Evolutionary conservation across 2,329 filamentous ascomycete genomes (phyloP).

Genomic region (Trichoderma harzianum): DNA sequence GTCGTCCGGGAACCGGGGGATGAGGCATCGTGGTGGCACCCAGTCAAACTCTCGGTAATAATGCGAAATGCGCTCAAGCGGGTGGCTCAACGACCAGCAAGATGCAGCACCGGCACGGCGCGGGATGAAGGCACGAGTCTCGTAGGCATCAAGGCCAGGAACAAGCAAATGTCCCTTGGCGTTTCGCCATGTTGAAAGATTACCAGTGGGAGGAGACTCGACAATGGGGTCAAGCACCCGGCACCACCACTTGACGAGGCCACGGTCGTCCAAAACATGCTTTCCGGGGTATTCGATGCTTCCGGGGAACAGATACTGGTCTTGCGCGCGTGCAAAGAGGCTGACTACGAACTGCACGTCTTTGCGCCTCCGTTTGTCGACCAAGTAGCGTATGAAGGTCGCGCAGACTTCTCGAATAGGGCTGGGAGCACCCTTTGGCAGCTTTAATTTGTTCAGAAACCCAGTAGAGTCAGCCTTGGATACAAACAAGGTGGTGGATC

Average conservation of each 20-base stretch:
- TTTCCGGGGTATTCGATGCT: slow-evolving; percentile 82
- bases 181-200: slow-evolving; percentile 37
- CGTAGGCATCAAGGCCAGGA: slow-evolving; percentile 78
- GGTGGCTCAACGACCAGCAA: slow-evolving; percentile 67
- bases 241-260: slow-evolving; percentile 95
- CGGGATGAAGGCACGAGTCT: slow-evolving; percentile 77
- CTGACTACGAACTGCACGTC: slow-evolving; percentile 73
- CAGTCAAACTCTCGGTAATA: slow-evolving; percentile 55
- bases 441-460: slow-evolving; percentile 65
- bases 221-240: slow-evolving; percentile 77
- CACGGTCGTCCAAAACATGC: slow-evolving; percentile 87
- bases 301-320: slow-evolving; percentile 91
- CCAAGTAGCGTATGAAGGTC: slow-evolving; percentile 72
- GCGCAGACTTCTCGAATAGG: slow-evolving; percentile 72
- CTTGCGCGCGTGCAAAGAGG: slow-evolving; percentile 86
- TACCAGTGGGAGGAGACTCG: slow-evolving; percentile 38
- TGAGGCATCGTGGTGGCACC: slow-evolving; percentile 76
- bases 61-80: slow-evolving; percentile 63
- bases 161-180: slow-evolving; percentile 81
- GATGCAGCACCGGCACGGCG: slow-evolving; percentile 40
- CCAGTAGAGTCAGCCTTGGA: slow-evolving; percentile 97
- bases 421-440: slow-evolving; percentile 62
- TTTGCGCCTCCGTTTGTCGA: slow-evolving; percentile 61
- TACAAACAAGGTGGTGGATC: slow-evolving; percentile 84
- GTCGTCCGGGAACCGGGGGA: slow-evolving; percentile 91